Evolutionary conservation across 2,329 filamentous ascomycete genomes (phyloP).

Genomic region (Aspergillus hortae): DNA sequence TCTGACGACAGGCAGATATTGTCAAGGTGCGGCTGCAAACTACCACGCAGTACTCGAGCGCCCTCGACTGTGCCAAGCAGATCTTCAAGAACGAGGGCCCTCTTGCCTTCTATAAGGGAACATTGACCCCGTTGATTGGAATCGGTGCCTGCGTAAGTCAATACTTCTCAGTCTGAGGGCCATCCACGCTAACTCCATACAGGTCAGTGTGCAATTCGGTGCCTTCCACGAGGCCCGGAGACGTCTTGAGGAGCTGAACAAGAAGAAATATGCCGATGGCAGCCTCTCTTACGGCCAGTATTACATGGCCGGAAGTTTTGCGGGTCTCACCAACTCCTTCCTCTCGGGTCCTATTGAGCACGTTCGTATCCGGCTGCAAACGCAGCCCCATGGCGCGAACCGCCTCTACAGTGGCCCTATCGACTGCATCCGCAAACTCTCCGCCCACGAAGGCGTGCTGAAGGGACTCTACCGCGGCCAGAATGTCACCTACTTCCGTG

Average conservation of each 20-base stretch:
- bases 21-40: conserved; percentile 98
- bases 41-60: conserved; percentile 72
- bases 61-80: conserved; percentile 72
- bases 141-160: conserved; percentile 83
- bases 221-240: conserved; percentile 92
- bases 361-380: conserved; percentile 91
- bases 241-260: conserved; percentile 74
- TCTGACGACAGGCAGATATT: conserved; percentile 60
- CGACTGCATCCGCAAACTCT: conserved; percentile 87
- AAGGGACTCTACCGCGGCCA: conserved; percentile 81
- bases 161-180: background rate
- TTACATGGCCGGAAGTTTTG: conserved; percentile 86
- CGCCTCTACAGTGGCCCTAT: conserved; percentile 78
- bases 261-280: conserved; percentile 38
- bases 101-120: conserved; percentile 96
- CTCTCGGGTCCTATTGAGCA: conserved; percentile 94
- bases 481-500: conserved; percentile 78
- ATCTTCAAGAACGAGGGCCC: conserved; percentile 88
- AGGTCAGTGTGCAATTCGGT: conserved; percentile 91
- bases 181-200: conserved; percentile 1
- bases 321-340: conserved; percentile 82
- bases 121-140: conserved; percentile 86
- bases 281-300: conserved; percentile 78
- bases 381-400: conserved; percentile 81
- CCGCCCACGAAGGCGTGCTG: conserved; percentile 63